Percentiles rank a stretch among this genome's conserved stretches.
Evolutionary conservation across 2,329 filamentous ascomycete species (phyloP).

Genomic region (Microascus cirrosus): DNA sequence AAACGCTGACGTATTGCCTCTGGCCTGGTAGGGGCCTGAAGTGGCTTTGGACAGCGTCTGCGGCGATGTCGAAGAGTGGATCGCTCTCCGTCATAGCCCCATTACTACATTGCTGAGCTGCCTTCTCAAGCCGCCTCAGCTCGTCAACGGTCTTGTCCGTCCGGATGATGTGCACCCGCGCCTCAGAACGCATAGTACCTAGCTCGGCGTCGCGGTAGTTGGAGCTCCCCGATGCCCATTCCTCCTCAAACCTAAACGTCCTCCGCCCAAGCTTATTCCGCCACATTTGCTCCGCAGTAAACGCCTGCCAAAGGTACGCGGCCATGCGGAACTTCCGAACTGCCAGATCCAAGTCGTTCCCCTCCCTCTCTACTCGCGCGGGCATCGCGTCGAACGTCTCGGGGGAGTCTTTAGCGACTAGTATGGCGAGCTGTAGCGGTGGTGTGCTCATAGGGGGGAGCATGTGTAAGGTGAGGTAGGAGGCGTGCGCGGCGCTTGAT

Average conservation of each 20-base stretch:
- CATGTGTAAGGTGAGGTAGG: slow-evolving; percentile 77
- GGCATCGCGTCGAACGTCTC: slow-evolving; percentile 76
- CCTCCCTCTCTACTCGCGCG: slow-evolving; percentile 64
- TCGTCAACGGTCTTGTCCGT: slow-evolving; percentile 76
- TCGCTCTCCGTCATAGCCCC: slow-evolving; percentile 55
- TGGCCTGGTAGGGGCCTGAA: slow-evolving; percentile 67
- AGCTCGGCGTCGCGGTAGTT: slow-evolving; percentile 62
- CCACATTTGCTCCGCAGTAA: slow-evolving; percentile 93
- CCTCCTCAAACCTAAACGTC: slow-evolving; percentile 84
- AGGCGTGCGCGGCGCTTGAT: slow-evolving; percentile 61
- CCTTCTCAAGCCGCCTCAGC: slow-evolving; percentile 64
- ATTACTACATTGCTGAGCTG: slow-evolving; percentile 55
- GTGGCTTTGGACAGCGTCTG: slow-evolving; percentile 65
- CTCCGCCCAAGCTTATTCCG: slow-evolving; percentile 77
- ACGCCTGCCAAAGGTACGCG: slow-evolving; percentile 93
- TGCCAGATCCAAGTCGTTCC: slow-evolving; percentile 69
- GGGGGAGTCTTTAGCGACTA: slow-evolving; percentile 80
- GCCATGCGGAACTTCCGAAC: slow-evolving; percentile 89
- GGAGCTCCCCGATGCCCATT: slow-evolving; percentile 78
- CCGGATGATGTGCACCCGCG: slow-evolving; percentile 77
- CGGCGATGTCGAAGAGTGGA: slow-evolving; percentile 66
- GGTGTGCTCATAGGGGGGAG: slow-evolving; percentile 67
- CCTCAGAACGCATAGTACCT: slow-evolving; percentile 76
- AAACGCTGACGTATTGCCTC: slow-evolving; percentile 75
- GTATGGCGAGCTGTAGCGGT: slow-evolving; percentile 78